Evolutionary conservation across 2,329 filamentous ascomycete species (phyloP).

Genomic region (Nothophaeocryptopus gaeumannii): DNA sequence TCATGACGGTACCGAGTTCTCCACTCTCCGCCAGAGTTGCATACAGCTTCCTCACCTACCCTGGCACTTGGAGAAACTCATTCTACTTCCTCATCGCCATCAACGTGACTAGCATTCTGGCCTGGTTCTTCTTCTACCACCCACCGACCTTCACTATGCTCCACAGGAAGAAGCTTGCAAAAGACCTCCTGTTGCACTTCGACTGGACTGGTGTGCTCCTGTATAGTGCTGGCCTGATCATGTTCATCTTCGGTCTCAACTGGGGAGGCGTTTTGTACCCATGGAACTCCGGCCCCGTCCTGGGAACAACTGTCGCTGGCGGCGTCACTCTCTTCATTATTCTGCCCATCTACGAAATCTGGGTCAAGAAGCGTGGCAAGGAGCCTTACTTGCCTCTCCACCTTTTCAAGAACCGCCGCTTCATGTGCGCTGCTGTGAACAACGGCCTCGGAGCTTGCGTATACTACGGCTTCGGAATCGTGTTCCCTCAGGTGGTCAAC

Average conservation of each 20-base stretch:
- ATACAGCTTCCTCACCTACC: constrained; percentile 20
- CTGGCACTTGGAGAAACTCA: constrained; percentile 21
- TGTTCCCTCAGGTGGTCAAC: constrained; percentile 14
- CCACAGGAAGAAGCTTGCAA: constrained; percentile 23
- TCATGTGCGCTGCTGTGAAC: constrained; percentile 33
- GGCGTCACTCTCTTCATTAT: constrained; percentile 16
- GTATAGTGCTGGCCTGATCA: constrained; percentile 18
- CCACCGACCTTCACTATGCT: constrained; percentile 29
- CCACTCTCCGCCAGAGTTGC: constrained; percentile 24
- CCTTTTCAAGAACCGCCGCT: constrained; percentile 30
- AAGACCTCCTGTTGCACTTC: constrained; percentile 25
- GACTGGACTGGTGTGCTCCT: constrained; percentile 27
- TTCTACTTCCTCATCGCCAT: constrained; percentile 31
- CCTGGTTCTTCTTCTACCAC: constrained; percentile 36
- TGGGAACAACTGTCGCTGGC: constrained; percentile 18
- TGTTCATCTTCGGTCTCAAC: constrained; percentile 25
- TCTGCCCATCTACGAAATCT: constrained; percentile 12
- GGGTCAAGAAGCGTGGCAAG: constrained; percentile 20
- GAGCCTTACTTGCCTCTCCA: constrained; percentile 33
- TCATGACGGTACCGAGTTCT: constrained; percentile 23
- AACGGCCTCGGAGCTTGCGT: constrained; percentile 34
- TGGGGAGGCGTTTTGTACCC: constrained; percentile 22
- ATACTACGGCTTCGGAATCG: constrained; percentile 30
- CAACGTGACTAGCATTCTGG: constrained; percentile 29
- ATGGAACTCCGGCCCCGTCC: constrained; percentile 18